These are phyloP conservation scores for Globisporangium lucens DNA, from an alignment of 352 stramenopile species.

Conservation along the genomic window DNA sequence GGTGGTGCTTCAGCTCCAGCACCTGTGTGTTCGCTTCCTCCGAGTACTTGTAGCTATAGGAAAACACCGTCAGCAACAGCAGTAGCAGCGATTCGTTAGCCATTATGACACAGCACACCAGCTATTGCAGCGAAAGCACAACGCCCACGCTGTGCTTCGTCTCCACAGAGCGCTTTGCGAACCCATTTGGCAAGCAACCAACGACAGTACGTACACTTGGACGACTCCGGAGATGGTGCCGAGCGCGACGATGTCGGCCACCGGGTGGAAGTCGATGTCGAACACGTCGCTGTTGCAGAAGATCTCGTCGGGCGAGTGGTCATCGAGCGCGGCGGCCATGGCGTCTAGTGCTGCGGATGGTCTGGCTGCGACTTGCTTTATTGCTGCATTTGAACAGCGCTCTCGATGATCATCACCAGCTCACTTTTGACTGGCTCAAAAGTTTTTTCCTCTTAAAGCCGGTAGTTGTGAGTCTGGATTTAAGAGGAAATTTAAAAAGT, in stretches of 20 bases:
- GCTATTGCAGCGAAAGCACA: background rate
- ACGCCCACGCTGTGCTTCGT: background rate
- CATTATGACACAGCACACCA: background rate
- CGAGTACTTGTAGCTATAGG: constrained; percentile 72
- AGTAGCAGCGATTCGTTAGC: background rate
- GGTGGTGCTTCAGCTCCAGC: constrained; percentile 72
- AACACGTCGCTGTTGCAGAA: constrained; percentile 74
- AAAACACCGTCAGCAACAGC: background rate
- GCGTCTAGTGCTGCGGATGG: constrained; percentile 3
- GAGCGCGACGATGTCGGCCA: constrained; percentile 63
- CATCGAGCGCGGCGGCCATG: constrained; percentile 61
- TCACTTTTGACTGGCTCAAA: constrained; percentile 35
- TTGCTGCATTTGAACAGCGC: background rate
- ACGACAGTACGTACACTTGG: constrained; percentile 56
- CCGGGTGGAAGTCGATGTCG: constrained; percentile 85
- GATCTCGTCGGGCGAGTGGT: constrained; percentile 80
- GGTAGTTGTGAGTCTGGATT: background rate
- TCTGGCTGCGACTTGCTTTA: background rate
- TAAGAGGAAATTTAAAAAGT: too few relatives aligned
- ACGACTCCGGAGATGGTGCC: constrained; percentile 75
- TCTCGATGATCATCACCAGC: background rate
- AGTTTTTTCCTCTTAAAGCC: background rate
- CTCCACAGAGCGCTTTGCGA: background rate
- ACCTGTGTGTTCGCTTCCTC: constrained; percentile 67
- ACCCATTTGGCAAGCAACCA: background rate